These are phyloP conservation scores for Xylaria sp. DNA, from an alignment of 2,329 filamentous ascomycete species.

Conservation along the genomic window DNA sequence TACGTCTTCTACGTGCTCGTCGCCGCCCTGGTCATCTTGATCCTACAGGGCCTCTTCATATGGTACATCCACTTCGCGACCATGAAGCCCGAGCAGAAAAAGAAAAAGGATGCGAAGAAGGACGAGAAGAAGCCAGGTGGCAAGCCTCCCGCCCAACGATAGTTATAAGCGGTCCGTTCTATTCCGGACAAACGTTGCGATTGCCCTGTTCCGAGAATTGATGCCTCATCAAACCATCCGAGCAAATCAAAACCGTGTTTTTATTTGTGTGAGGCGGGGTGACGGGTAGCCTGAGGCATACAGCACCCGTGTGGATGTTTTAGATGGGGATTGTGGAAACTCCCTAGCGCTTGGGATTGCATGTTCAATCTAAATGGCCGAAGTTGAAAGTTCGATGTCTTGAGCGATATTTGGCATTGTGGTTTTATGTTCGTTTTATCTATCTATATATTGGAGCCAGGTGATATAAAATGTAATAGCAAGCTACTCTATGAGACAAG, in stretches of 20 bases:
- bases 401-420: neutral
- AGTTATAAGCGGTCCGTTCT: constrained; percentile 1
- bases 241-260: neutral
- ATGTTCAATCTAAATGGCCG: neutral
- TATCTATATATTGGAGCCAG: neutral
- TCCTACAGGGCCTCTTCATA: constrained; percentile 53
- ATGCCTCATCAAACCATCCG: neutral
- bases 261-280: neutral
- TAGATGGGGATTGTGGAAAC: neutral
- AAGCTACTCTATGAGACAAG: neutral
- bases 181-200: neutral
- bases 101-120: constrained; percentile 53
- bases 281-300: neutral
- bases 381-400: neutral
- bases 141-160: constrained; percentile 39
- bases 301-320: neutral
- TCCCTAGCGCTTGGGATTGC: neutral
- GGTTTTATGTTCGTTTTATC: neutral
- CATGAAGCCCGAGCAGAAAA: constrained; percentile 64
- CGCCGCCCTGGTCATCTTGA: constrained; percentile 57
- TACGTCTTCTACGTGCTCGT: constrained; percentile 63
- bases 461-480: neutral
- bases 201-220: neutral
- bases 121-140: constrained; percentile 47
- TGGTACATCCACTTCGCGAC: constrained; percentile 67